Conservation (phyloP, 1,284 basidiomycete species). For the Cryptococcus hybrid region DNA sequence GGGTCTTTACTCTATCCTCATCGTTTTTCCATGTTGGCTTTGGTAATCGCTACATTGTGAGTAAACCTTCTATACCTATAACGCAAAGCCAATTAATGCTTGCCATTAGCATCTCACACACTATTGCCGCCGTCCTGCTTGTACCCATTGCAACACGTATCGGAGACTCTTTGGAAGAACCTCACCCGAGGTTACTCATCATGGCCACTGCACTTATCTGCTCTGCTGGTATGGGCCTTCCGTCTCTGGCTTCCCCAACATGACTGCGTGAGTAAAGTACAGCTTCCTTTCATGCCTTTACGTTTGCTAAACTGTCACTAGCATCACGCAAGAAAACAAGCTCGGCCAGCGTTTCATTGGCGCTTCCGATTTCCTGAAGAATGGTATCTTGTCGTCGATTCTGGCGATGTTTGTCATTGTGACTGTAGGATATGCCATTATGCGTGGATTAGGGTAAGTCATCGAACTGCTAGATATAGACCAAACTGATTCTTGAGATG, state of each 20-base stretch:
- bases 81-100: not conserved
- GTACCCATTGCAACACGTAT: conserved; percentile 95
- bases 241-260: conserved; percentile 96
- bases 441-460: conserved; percentile 32
- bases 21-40: conserved; percentile 81
- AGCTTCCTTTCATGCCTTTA: not conserved
- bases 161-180: conserved; percentile 67
- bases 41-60: conserved; percentile 63
- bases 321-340: conserved; percentile 92
- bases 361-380: conserved; percentile 88
- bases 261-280: conserved; percentile 69
- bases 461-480: not conserved
- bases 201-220: conserved; percentile 88
- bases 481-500: not conserved
- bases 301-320: conserved; percentile 34
- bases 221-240: conserved; percentile 96
- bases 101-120: conserved; percentile 71
- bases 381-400: conserved; percentile 86
- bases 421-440: conserved; percentile 72
- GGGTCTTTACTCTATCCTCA: conserved; percentile 74
- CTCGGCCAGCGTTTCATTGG: conserved; percentile 82
- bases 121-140: conserved; percentile 91
- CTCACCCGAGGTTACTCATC: conserved; percentile 75
- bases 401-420: conserved; percentile 79
- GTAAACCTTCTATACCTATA: conserved; percentile 6